Evolutionary conservation across 2,329 filamentous ascomycete genomes (phyloP), one percentile per base, ranked within the genome.

Genomic region (Aspergillus clavatus): DNA sequence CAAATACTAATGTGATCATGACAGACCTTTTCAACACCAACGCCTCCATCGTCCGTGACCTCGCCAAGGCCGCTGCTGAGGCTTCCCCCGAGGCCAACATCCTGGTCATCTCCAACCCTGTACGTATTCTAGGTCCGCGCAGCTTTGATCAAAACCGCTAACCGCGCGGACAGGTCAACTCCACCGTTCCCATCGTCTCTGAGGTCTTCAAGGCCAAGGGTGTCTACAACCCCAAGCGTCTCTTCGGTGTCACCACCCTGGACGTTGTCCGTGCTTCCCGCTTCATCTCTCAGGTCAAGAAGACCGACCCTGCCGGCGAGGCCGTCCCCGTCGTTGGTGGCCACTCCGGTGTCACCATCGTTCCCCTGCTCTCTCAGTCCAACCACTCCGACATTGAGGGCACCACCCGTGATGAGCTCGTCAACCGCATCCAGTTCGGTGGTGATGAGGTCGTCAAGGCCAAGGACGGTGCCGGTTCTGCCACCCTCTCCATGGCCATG

Each of bases 21-120:
- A 16, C 43, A 83, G 91, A 98, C 72, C 86, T 98, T 56, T 98
- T 98, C 89, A 97, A 97, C 84, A 98, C 91, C 81, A 98, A 98
- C 75, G 93, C 93, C 73, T 95, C 89, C 71, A 98, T 98, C 72
- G 93, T 98, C 71, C 90, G 91, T 68, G 93, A 97, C 75, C 84
- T 98, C 58, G 90, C 91, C 77, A 95, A 95, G 83, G 90, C 89
- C 64, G 84, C 83, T 67, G 93, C 93, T 66, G 83, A 95, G 66
- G 81, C 87, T 60, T 81, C 85, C 68, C 93, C 93, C 65, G 80
- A 96, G 56, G 93, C 93, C 74, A 95, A 95, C 77, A 80, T 97
- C 72, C 83, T 97, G 69, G 83, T 98, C 80, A 98, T 98, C 77
- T 83, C 90, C 74, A 98, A 98, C 84, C 93, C 93, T 53, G 90